phyloP scores from a whole-genome alignment of 768 basidiomycete genomes.

The Tylopilus intermedius region DNA sequence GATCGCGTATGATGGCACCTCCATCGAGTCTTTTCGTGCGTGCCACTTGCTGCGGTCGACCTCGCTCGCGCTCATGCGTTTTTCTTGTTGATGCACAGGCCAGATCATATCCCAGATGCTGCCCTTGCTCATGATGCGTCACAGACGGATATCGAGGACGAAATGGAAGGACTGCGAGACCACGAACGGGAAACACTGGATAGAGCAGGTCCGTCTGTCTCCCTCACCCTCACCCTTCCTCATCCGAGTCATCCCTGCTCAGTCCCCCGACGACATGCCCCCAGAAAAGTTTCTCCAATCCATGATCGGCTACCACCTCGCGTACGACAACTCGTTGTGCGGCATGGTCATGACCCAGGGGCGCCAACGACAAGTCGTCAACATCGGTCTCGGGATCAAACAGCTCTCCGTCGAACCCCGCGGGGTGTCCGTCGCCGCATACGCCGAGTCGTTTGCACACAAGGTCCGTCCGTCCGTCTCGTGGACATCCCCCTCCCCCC shows the following conservation, averaged over 20 bases:
- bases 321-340: conserved; percentile 62
- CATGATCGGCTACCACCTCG: conserved; percentile 76
- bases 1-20: conserved; percentile 49
- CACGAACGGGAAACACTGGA: conserved; percentile 71
- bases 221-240: not conserved
- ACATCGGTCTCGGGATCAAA: conserved; percentile 78
- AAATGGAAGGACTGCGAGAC: conserved; percentile 68
- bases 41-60: conserved; percentile 4
- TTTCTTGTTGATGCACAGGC: conserved; percentile 37
- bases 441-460: conserved; percentile 68
- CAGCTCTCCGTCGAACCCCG: conserved; percentile 59
- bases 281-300: conserved; percentile 63
- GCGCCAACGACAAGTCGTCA: conserved; percentile 65
- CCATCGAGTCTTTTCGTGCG: conserved; percentile 67
- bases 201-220: conserved; percentile 57
- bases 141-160: conserved; percentile 69
- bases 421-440: conserved; percentile 54
- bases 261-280: conserved; percentile 57
- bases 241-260: not conserved
- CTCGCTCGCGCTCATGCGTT: too few species aligned
- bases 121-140: conserved; percentile 81
- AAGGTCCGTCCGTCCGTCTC: conserved; percentile 44
- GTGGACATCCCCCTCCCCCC: too few species aligned
- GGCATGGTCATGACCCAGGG: conserved; percentile 89
- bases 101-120: conserved; percentile 69